Percentiles rank a stretch among this genome's conserved stretches.
phyloP scores from a whole-genome alignment of 129 eudicot genomes.

The Flaveria ramosissima region DNA sequence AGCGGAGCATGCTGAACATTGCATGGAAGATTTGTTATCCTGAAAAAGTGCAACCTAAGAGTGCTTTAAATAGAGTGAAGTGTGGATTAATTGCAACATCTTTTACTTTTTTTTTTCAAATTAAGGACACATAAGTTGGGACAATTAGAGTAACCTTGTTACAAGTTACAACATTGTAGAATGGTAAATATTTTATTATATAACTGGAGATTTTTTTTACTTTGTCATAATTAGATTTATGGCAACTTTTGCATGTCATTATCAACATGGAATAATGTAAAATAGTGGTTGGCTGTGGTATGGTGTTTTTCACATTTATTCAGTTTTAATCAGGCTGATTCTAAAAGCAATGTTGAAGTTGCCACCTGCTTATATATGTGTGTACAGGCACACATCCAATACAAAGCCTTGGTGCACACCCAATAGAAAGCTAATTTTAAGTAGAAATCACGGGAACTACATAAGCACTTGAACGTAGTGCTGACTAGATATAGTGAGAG shows the following conservation, averaged over 20 bases:
- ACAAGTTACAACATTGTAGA: no score
- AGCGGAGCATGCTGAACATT: no score
- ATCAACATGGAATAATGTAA: not conserved
- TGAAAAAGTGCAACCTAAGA: no score
- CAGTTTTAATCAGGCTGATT: slow-evolving; percentile 2
- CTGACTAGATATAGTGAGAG: not conserved
- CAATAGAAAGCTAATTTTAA: no score
- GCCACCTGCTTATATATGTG: not conserved
- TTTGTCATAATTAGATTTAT: not conserved
- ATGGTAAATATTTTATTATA: not conserved
- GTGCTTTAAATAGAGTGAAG: no score
- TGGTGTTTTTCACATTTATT: slow-evolving; percentile 1
- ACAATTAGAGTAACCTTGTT: no score
- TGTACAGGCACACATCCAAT: not conserved
- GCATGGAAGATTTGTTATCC: no score
- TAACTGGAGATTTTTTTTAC: not conserved
- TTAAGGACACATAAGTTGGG: no score
- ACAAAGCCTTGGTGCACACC: not conserved
- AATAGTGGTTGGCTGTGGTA: slow-evolving; percentile 6
- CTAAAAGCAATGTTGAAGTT: not conserved
- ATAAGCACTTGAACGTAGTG: not conserved
- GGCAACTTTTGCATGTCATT: not conserved
- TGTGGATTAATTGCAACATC: no score
- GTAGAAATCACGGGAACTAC: not conserved
- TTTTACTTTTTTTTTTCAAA: no score